Percentiles rank a stretch among this genome's conserved stretches.
Conservation (phyloP, 257 asterid genomes). For the Avicennia marina region DNA sequence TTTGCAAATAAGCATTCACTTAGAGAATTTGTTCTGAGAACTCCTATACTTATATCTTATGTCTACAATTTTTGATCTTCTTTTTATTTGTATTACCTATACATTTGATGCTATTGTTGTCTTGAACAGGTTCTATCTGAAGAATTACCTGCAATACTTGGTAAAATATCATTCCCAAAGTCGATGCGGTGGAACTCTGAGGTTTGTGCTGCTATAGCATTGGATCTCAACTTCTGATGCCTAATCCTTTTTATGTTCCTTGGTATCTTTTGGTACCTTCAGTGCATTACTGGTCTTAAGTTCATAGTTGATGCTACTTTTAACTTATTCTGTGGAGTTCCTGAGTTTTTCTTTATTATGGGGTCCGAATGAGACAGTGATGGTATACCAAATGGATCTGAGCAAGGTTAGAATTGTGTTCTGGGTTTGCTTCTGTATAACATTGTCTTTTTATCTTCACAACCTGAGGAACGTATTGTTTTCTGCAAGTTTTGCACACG, state of each 20-base stretch:
- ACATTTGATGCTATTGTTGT: conserved; percentile 11
- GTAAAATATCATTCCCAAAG: conserved; percentile 79
- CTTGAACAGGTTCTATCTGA: conserved; percentile 74
- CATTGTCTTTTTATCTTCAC: background rate
- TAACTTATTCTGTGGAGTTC: too few species aligned
- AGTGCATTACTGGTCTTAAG: too few species aligned
- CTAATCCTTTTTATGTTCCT: background rate
- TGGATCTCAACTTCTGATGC: conserved; percentile 3
- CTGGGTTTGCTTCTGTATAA: background rate
- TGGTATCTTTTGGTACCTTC: too few species aligned
- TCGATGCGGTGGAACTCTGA: conserved; percentile 99
- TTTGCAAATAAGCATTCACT: too few species aligned
- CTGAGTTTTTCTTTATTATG: too few species aligned
- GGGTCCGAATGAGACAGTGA: too few species aligned
- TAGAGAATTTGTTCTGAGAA: too few species aligned
- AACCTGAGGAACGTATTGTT: background rate
- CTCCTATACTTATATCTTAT: too few species aligned
- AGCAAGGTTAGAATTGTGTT: too few species aligned
- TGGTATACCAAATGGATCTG: too few species aligned
- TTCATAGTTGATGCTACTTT: too few species aligned
- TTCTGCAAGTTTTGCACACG: background rate
- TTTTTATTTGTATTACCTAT: background rate
- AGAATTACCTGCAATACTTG: conserved; percentile 65
- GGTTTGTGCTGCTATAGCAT: conserved; percentile 49
- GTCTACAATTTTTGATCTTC: too few species aligned